phyloP scores from a whole-genome alignment of 371 early-diverging fungal genomes.

The Nematocida ironsii region DNA sequence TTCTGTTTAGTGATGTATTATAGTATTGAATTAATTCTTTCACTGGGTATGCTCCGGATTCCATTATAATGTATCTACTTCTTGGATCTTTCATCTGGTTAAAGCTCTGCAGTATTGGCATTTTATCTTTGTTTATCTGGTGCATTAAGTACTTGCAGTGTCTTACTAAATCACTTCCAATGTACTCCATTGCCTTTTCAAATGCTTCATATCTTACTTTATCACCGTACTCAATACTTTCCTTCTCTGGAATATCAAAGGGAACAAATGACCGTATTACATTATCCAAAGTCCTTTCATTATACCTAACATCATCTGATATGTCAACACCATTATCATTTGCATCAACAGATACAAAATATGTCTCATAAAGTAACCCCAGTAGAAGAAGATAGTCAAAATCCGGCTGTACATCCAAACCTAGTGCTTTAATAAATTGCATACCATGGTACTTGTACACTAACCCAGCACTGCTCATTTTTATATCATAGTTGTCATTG shows the following conservation, averaged over 20 bases:
- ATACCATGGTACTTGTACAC: conserved; percentile 74
- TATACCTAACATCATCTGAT: conserved; percentile 34
- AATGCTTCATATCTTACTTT: conserved; percentile 47
- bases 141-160: conserved; percentile 28
- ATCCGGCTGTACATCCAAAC: conserved; percentile 75
- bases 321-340: conserved; percentile 68
- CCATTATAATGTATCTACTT: conserved; percentile 46
- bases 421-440: conserved; percentile 76
- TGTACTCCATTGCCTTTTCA: conserved; percentile 44
- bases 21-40: conserved; percentile 44
- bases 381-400: conserved; percentile 70
- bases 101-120: not conserved
- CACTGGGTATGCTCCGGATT: conserved; percentile 4
- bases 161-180: conserved; percentile 2
- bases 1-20: conserved; percentile 41
- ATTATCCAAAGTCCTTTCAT: conserved; percentile 59
- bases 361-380: conserved; percentile 72
- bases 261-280: conserved; percentile 35
- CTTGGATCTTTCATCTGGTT: conserved; percentile 2
- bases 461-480: conserved; percentile 83
- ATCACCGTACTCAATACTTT: not conserved
- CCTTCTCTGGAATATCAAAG: not conserved
- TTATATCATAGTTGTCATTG: conserved; percentile 74
- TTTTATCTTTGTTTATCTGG: conserved; percentile 35
- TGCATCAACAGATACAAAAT: conserved; percentile 67